phyloP scores from a whole-genome alignment of 495 filamentous ascomycete genomes.

The Penicillium lagena region DNA sequence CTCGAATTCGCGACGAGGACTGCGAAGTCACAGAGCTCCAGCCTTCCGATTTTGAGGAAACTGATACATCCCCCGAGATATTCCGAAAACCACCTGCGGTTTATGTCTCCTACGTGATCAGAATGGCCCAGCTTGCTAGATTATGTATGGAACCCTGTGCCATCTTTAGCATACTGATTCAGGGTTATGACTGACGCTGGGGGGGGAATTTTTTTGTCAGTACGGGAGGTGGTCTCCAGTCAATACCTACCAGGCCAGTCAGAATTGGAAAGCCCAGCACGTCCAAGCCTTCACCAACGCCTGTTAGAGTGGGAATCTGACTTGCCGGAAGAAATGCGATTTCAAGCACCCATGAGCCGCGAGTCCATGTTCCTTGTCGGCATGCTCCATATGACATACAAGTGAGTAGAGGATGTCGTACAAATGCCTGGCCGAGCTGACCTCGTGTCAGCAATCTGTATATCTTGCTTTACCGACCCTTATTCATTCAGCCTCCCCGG shows the following conservation, averaged over 20 bases:
- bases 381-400: constrained; percentile 39
- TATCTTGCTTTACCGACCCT: constrained; percentile 32
- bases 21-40: constrained; percentile 38
- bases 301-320: constrained; percentile 30
- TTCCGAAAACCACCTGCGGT: constrained; percentile 23
- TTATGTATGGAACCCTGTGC: constrained; percentile 20
- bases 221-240: constrained; percentile 33
- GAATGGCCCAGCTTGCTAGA: constrained; percentile 34
- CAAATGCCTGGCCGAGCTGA: not conserved
- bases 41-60: constrained; percentile 27
- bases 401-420: constrained; percentile 15
- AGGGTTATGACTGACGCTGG: not conserved
- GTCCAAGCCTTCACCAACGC: constrained; percentile 22
- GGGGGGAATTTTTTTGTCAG: constrained; percentile 5
- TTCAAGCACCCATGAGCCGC: constrained; percentile 15
- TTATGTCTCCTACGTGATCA: constrained; percentile 33
- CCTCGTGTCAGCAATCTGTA: constrained; percentile 28
- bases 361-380: constrained; percentile 31
- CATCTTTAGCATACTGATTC: not conserved
- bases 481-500: constrained; percentile 24
- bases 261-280: constrained; percentile 17
- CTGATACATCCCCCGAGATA: constrained; percentile 15
- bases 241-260: constrained; percentile 33
- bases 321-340: constrained; percentile 27
- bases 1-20: constrained; percentile 41